Percentiles rank a stretch among this genome's conserved stretches.
These are phyloP conservation scores for Podaxis sp. DNA, from an alignment of 768 basidiomycete genomes.

Conservation along the genomic window DNA sequence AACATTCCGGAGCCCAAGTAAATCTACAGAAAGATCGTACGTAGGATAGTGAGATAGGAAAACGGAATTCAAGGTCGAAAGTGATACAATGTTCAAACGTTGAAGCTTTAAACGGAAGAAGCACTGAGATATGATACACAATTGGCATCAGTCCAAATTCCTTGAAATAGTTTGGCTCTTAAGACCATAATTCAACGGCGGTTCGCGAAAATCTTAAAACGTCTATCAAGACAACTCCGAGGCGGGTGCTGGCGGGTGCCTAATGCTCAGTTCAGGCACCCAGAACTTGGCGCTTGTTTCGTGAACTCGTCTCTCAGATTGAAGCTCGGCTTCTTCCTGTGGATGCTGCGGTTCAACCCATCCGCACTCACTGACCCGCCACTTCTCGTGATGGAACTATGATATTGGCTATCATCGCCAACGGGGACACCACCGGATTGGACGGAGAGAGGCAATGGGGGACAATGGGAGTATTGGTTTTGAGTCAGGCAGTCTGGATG, in stretches of 20 bases:
- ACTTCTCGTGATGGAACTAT: too few species aligned
- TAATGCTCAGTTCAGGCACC: background rate
- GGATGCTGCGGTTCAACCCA: background rate
- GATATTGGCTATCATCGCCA: background rate
- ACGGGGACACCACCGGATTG: too few species aligned
- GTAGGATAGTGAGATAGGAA: background rate
- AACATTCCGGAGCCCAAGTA: slow-evolving; percentile 23
- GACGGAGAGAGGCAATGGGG: background rate
- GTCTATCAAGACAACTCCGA: background rate
- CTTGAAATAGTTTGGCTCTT: too few species aligned
- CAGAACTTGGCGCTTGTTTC: background rate
- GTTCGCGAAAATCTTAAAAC: background rate
- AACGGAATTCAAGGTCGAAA: background rate
- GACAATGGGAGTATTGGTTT: background rate
- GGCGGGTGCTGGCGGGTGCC: too few species aligned
- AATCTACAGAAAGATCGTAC: background rate
- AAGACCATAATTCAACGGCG: too few species aligned
- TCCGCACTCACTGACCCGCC: too few species aligned
- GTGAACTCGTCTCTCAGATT: background rate
- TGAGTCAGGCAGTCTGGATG: too few species aligned
- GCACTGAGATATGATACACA: too few species aligned
- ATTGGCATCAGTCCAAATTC: too few species aligned
- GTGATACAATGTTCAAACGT: background rate
- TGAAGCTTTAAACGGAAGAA: too few species aligned
- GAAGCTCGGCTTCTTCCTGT: background rate